Percentiles rank a stretch among this genome's conserved stretches.
These are phyloP conservation scores for Cochlearia excelsa DNA, from an alignment of 345 rosid species.

Conservation along the genomic window DNA sequence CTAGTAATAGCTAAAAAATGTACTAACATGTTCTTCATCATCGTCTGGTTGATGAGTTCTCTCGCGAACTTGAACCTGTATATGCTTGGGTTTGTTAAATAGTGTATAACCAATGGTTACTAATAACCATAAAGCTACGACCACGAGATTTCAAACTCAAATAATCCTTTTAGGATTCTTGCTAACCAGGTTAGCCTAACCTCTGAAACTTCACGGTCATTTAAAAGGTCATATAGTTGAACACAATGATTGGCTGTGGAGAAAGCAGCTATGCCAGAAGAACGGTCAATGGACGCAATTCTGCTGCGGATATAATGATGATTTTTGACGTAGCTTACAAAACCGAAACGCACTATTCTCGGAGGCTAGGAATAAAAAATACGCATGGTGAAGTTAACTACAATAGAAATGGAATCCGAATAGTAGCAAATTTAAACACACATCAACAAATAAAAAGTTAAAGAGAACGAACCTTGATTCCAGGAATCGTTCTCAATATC, in stretches of 20 bases:
- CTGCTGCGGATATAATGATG: constrained; percentile 2
- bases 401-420: background rate
- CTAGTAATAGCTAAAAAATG: constrained; percentile 1
- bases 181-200: constrained; percentile 29
- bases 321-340: too few relatives aligned
- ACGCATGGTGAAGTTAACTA: constrained; percentile 8
- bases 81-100: background rate
- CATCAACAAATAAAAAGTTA: background rate
- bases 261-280: constrained; percentile 66
- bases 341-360: too few relatives aligned
- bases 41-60: constrained; percentile 74
- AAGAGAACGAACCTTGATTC: constrained; percentile 64
- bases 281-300: constrained; percentile 53
- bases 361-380: constrained; percentile 53
- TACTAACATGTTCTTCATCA: constrained; percentile 62
- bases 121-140: background rate
- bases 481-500: constrained; percentile 62
- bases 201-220: constrained; percentile 68
- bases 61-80: constrained; percentile 82
- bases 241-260: constrained; percentile 57
- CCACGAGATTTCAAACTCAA: background rate
- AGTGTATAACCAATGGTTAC: background rate
- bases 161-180: background rate
- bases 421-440: background rate
- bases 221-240: constrained; percentile 69